A percentile compares a stretch with the other conserved stretches of the same genome.
These are phyloP conservation scores for Annulohypoxylon stygium DNA, from an alignment of 495 filamentous ascomycete genomes.

Conservation along the genomic window DNA sequence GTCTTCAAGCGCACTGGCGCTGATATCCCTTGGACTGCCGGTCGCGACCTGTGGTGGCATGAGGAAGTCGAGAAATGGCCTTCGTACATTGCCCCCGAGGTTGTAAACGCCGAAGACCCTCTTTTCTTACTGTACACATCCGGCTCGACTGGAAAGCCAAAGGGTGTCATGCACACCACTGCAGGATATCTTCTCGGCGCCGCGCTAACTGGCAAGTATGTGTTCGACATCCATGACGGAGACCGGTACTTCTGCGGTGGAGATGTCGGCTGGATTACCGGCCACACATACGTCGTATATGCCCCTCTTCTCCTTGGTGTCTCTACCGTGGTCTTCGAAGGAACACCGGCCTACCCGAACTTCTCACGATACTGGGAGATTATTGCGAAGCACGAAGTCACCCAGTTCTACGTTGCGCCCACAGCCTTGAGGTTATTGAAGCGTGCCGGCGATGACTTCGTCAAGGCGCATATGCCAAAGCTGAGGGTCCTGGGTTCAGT, in stretches of 20 bases:
- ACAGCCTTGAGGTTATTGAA: slow-evolving; percentile 94
- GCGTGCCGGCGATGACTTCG: slow-evolving; percentile 92
- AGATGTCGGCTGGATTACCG: slow-evolving; percentile 99
- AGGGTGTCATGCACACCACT: slow-evolving; percentile 99
- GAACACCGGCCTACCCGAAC: slow-evolving; percentile 95
- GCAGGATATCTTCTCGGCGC: slow-evolving; percentile 94
- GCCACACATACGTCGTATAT: slow-evolving; percentile 99
- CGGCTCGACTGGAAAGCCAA: slow-evolving; percentile 97
- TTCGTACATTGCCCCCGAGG: slow-evolving; percentile 85
- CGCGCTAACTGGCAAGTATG: slow-evolving; percentile 95
- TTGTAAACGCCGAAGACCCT: slow-evolving; percentile 93
- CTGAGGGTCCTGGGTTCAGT: slow-evolving; percentile 95
- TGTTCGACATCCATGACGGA: slow-evolving; percentile 95
- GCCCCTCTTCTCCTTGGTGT: slow-evolving; percentile 93
- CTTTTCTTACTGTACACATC: slow-evolving; percentile 98
- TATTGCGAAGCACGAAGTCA: slow-evolving; percentile 92
- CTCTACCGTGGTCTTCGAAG: slow-evolving; percentile 98
- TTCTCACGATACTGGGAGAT: slow-evolving; percentile 99
- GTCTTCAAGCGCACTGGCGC: slow-evolving; percentile 97
- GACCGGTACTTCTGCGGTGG: slow-evolving; percentile 98
- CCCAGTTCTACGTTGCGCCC: slow-evolving; percentile 98
- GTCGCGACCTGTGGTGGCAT: slow-evolving; percentile 97
- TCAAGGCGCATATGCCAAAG: slow-evolving; percentile 88
- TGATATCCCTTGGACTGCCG: slow-evolving; percentile 89
- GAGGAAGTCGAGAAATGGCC: slow-evolving; percentile 98